Percentiles rank a stretch among this genome's conserved stretches.
Conservation (phyloP, 2,329 filamentous ascomycete species). For the Scedosporium boydii region DNA sequence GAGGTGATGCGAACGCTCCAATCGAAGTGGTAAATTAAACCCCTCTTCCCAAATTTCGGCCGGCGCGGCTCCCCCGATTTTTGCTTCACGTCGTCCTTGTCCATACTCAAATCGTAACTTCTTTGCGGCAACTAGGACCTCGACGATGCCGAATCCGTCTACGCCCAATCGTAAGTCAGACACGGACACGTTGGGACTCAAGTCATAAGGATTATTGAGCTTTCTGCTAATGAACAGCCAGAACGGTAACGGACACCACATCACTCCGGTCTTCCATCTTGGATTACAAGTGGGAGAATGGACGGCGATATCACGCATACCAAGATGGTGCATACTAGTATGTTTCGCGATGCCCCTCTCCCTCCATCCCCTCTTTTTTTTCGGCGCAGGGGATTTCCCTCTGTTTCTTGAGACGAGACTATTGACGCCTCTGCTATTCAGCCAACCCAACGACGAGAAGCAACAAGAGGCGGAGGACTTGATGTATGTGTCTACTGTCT, state of each 20-base stretch:
- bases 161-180: not conserved
- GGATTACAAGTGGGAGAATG: constrained; percentile 34
- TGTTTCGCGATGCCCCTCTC: not conserved
- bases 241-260: constrained; percentile 6
- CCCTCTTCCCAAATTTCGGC: too few species aligned
- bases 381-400: not conserved
- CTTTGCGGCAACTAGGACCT: not conserved
- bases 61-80: too few species aligned
- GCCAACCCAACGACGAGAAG: constrained; percentile 18
- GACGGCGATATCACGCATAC: constrained; percentile 36
- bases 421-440: not conserved
- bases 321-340: constrained; percentile 28
- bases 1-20: too few species aligned
- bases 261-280: constrained; percentile 31
- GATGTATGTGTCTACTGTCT: constrained; percentile 10
- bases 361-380: not conserved
- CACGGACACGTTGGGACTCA: not conserved
- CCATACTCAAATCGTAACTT: too few species aligned
- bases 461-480: constrained; percentile 19
- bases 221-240: not conserved
- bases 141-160: not conserved
- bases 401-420: not conserved
- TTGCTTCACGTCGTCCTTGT: too few species aligned
- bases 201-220: too few species aligned
- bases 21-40: too few species aligned